A percentile compares a stretch with the other conserved stretches of the same genome.
These are phyloP conservation scores for Hypsizygus marmoreus DNA, from an alignment of 768 basidiomycete species.

Conservation along the genomic window DNA sequence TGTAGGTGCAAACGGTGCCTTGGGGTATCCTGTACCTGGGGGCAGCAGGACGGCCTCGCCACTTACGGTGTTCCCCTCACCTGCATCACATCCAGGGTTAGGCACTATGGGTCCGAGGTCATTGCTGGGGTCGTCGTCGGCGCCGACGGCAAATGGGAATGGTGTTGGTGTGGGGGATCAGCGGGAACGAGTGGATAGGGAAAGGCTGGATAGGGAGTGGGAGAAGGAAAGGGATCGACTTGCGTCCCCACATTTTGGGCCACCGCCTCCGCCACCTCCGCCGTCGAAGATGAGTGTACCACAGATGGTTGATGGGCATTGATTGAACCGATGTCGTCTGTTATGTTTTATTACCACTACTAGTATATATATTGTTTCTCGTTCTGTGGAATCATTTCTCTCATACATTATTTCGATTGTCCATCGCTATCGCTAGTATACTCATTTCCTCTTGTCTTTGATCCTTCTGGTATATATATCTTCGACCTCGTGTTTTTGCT, in stretches of 20 bases:
- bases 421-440: too few relatives aligned
- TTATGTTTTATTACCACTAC: too few relatives aligned
- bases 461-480: too few relatives aligned
- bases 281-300: constrained; percentile 46
- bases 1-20: constrained; percentile 18
- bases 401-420: too few relatives aligned
- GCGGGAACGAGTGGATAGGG: constrained; percentile 10
- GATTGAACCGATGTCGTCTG: too few relatives aligned
- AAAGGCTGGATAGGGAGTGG: constrained; percentile 21
- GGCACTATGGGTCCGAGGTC: constrained; percentile 12
- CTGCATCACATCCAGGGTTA: constrained; percentile 17
- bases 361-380: too few relatives aligned
- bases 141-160: constrained; percentile 18
- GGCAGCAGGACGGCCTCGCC: constrained; percentile 35
- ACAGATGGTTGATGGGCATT: constrained; percentile 43
- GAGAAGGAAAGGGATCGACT: constrained; percentile 26
- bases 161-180: constrained; percentile 30
- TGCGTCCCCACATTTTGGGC: constrained; percentile 26
- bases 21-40: constrained; percentile 16
- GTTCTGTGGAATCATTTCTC: too few relatives aligned
- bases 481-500: too few relatives aligned
- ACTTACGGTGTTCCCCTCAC: constrained; percentile 25
- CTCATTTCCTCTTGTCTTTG: too few relatives aligned
- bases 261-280: constrained; percentile 26
- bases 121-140: constrained; percentile 13